Evolutionary conservation across 805 yeast species (phyloP).

Genomic region (Wickerhamomyces chaumierensis): DNA sequence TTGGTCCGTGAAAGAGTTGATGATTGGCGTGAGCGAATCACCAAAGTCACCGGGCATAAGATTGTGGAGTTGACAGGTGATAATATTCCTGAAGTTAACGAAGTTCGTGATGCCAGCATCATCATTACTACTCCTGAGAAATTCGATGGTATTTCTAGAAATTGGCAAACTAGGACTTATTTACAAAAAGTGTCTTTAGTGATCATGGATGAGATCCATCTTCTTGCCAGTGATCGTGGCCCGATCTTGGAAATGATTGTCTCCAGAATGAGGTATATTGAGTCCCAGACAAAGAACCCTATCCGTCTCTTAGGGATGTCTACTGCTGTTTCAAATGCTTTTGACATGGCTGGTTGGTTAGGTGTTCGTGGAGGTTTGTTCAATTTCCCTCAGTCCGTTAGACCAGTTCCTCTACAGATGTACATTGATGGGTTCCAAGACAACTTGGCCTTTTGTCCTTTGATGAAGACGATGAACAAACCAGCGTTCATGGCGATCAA

Average conservation of each 20-base stretch:
- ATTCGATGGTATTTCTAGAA: conserved; percentile 96
- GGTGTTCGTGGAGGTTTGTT: conserved; percentile 92
- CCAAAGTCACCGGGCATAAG: conserved; percentile 71
- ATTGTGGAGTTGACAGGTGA: conserved; percentile 92
- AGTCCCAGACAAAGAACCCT: conserved; percentile 85
- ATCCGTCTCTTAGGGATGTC: conserved; percentile 84
- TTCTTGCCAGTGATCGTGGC: conserved; percentile 95
- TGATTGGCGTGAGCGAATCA: conserved; percentile 70
- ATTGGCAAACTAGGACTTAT: conserved; percentile 78
- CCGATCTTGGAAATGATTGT: conserved; percentile 92
- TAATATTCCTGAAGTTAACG: conserved; percentile 77
- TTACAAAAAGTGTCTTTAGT: conserved; percentile 76
- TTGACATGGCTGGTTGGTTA: conserved; percentile 90
- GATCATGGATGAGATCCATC: conserved; percentile 93
- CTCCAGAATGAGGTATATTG: conserved; percentile 88
- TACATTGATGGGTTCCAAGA: conserved; percentile 81
- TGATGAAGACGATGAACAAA: conserved; percentile 61
- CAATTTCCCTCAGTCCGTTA: conserved; percentile 86
- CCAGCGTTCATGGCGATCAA: conserved; percentile 68
- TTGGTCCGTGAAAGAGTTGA: conserved; percentile 95
- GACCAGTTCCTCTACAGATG: conserved; percentile 92
- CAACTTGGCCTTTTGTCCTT: conserved; percentile 63
- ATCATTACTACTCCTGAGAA: conserved; percentile 93
- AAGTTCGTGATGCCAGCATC: conserved; percentile 71
- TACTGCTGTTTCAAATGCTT: conserved; percentile 85